A percentile compares a stretch with the other conserved stretches of the same genome.
These are phyloP conservation scores for Diaporthe eres DNA, from an alignment of 2,329 filamentous ascomycete species.

Conservation along the genomic window DNA sequence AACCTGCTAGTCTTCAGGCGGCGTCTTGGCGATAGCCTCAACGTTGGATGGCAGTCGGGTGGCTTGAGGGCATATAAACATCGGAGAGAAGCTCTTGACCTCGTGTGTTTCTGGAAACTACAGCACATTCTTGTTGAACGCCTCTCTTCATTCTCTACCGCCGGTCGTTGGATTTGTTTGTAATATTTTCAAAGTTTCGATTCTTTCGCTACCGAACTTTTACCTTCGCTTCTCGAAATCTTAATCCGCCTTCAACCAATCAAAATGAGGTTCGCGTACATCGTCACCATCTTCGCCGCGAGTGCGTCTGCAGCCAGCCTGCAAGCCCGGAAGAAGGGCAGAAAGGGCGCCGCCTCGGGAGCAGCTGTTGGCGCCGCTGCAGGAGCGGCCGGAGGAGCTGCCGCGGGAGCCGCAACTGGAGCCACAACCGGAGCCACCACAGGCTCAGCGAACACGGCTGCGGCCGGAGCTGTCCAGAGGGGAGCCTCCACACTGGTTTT, in stretches of 20 bases:
- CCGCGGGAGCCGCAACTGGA: slow-evolving; percentile 17
- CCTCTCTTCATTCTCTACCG: slow-evolving; percentile 26
- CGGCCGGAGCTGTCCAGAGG: slow-evolving; percentile 13
- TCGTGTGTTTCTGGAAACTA: neutral
- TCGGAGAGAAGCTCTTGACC: neutral
- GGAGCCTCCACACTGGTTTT: slow-evolving; percentile 52
- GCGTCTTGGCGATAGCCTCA: slow-evolving; percentile 25
- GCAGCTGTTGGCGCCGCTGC: slow-evolving; percentile 1
- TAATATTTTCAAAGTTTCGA: slow-evolving; percentile 6
- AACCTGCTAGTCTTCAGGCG: slow-evolving; percentile 22
- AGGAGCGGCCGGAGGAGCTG: neutral
- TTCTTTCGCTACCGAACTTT: neutral
- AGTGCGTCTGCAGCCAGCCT: slow-evolving; percentile 24
- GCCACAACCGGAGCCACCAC: slow-evolving; percentile 23
- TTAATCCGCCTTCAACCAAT: neutral
- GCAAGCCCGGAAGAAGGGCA: slow-evolving; percentile 3
- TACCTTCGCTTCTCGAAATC: neutral
- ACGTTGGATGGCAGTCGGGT: slow-evolving; percentile 1
- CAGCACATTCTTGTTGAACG: slow-evolving; percentile 8
- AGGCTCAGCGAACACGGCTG: slow-evolving; percentile 18
- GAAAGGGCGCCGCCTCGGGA: neutral
- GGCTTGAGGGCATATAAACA: neutral
- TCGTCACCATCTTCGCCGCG: slow-evolving; percentile 18
- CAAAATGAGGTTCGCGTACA: slow-evolving; percentile 29
- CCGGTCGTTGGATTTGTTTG: slow-evolving; percentile 30